Evolutionary conservation across 495 filamentous ascomycete species (phyloP).

Genomic region (Lindgomyces ingoldianus): DNA sequence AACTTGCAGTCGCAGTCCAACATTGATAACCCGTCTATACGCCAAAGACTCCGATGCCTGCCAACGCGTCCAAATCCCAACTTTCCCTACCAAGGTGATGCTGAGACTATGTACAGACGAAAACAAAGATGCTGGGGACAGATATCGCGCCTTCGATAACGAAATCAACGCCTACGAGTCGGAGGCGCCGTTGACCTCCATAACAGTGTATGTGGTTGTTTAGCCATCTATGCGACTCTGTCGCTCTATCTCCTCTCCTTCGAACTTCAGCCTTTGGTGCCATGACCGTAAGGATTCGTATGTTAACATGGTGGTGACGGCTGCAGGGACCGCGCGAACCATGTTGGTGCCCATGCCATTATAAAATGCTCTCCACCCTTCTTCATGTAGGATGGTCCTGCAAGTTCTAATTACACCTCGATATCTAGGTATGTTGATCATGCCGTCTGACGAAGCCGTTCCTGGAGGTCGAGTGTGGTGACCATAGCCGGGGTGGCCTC

Average conservation of each 20-base stretch:
- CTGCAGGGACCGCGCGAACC: constrained; percentile 90
- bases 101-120: neutral
- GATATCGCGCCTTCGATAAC: neutral
- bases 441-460: constrained; percentile 58
- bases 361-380: constrained; percentile 97
- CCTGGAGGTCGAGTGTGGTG: constrained; percentile 51
- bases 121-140: neutral
- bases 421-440: constrained; percentile 69
- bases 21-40: neutral
- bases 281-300: constrained; percentile 77
- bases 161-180: neutral
- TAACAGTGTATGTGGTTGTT: neutral
- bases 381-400: constrained; percentile 80
- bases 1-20: neutral
- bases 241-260: constrained; percentile 23
- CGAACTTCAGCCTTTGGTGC: constrained; percentile 24
- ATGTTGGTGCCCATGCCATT: constrained; percentile 98
- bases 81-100: neutral
- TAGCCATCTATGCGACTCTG: neutral
- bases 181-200: neutral
- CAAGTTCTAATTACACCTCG: constrained; percentile 78
- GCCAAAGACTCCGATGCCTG: neutral
- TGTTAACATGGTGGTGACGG: constrained; percentile 95
- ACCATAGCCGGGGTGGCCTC: constrained; percentile 52
- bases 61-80: neutral